phyloP scores from a whole-genome alignment of 306 rosid species.

The Ochetophila trinervis region DNA sequence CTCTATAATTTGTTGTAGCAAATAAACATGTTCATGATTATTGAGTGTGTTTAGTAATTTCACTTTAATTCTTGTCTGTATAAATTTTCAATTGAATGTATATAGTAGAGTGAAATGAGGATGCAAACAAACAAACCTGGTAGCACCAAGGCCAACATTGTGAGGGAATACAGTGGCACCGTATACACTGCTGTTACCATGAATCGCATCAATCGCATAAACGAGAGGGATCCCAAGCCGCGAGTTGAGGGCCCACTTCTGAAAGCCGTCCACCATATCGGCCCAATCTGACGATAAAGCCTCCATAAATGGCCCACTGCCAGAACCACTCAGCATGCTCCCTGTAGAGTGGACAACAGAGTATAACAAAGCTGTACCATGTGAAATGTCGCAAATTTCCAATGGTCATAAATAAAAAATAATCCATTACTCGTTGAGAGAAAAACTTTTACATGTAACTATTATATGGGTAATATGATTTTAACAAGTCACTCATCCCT shows the following conservation, averaged over 20 bases:
- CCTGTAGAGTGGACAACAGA: slow-evolving; percentile 26
- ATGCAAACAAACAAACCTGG: slow-evolving; percentile 56
- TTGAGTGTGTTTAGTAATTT: no score
- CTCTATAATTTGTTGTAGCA: slow-evolving; percentile 28
- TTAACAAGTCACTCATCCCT: no score
- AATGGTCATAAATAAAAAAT: no score
- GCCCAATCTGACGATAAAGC: slow-evolving; percentile 55
- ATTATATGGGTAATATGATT: no score
- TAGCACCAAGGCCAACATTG: slow-evolving; percentile 69
- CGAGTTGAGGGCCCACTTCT: slow-evolving; percentile 42
- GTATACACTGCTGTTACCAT: slow-evolving; percentile 51
- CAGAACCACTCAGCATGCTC: slow-evolving; percentile 45
- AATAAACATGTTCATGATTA: not conserved
- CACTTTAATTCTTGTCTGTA: no score
- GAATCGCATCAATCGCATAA: slow-evolving; percentile 69
- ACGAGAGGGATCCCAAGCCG: slow-evolving; percentile 66
- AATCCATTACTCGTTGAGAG: no score
- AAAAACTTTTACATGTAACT: no score
- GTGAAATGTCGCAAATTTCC: no score
- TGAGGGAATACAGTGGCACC: slow-evolving; percentile 75
- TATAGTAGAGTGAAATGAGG: not conserved
- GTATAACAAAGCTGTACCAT: no score
- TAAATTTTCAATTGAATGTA: no score
- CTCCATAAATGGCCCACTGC: slow-evolving; percentile 43
- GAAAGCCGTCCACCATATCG: slow-evolving; percentile 53